phyloP scores from a whole-genome alignment of 202 grass and related monocot species.

The Saccharum hybrid region DNA sequence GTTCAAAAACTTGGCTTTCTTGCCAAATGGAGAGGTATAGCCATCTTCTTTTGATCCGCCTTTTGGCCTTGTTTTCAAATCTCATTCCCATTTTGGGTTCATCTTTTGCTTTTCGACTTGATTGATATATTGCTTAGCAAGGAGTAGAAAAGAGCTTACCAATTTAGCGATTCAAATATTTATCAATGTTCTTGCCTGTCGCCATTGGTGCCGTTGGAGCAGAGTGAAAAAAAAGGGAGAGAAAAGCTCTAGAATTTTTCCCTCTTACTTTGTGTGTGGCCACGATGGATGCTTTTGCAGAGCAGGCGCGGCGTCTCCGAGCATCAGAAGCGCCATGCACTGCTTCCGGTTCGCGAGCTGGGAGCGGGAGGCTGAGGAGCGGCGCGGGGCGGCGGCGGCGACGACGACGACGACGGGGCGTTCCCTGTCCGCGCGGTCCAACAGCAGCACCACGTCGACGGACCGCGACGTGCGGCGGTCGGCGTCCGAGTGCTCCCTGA shows the following conservation, averaged over 20 bases:
- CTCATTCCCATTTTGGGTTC: not conserved
- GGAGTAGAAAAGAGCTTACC: not conserved
- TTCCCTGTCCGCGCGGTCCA: conserved; percentile 61
- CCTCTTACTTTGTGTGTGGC: not conserved
- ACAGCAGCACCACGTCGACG: conserved; percentile 64
- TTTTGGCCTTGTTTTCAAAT: not conserved
- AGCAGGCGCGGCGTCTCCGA: conserved; percentile 33
- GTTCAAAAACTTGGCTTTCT: not conserved
- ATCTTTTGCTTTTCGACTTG: not conserved
- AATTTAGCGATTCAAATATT: conserved; percentile 6
- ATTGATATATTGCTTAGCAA: not conserved
- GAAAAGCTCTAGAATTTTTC: too few relatives aligned
- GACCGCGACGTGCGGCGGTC: conserved; percentile 70
- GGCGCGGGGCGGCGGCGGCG: not conserved
- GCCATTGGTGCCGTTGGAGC: not conserved
- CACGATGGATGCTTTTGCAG: conserved; percentile 24
- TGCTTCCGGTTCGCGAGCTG: conserved; percentile 69
- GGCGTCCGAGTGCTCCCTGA: conserved; percentile 65
- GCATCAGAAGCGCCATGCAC: conserved; percentile 52
- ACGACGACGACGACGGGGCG: conserved; percentile 5
- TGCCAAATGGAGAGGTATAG: conserved; percentile 29
- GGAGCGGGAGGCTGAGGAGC: conserved; percentile 54
- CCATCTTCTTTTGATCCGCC: not conserved
- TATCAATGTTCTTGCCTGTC: not conserved
- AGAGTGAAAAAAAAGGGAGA: not conserved